These are phyloP conservation scores for Exobasidium rhododendri DNA, from an alignment of 1,284 basidiomycete species.

Conservation along the genomic window DNA sequence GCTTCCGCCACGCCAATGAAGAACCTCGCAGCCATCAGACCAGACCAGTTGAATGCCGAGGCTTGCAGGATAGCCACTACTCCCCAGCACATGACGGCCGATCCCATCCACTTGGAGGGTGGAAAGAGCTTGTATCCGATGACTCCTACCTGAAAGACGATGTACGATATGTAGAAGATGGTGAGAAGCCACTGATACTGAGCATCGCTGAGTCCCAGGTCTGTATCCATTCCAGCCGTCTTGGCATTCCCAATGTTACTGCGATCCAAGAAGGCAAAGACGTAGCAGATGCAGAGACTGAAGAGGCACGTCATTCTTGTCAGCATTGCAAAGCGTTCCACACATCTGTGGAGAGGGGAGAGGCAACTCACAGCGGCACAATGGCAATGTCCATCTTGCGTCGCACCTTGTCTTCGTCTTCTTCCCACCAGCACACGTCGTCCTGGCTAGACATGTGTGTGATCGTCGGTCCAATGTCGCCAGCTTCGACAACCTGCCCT, in stretches of 20 bases:
- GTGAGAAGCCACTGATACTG: conserved; percentile 49
- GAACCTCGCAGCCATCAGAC: conserved; percentile 42
- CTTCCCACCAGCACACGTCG: conserved; percentile 34
- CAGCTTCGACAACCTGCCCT: neutral
- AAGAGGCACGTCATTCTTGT: no score
- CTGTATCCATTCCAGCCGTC: conserved; percentile 33
- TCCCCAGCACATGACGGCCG: conserved; percentile 45
- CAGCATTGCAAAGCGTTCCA: no score
- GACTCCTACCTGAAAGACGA: conserved; percentile 38
- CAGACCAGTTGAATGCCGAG: conserved; percentile 31
- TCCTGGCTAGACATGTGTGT: neutral
- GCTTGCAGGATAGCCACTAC: conserved; percentile 35
- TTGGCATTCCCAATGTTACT: conserved; percentile 42
- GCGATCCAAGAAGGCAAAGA: conserved; percentile 29
- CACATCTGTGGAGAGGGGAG: no score
- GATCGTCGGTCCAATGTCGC: no score
- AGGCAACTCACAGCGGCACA: conserved; percentile 16
- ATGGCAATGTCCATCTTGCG: conserved; percentile 36
- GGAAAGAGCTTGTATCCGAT: conserved; percentile 39
- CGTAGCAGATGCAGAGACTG: conserved; percentile 23
- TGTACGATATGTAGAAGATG: conserved; percentile 43
- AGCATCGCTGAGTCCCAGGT: conserved; percentile 28
- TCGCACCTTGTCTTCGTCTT: conserved; percentile 28
- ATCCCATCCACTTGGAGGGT: conserved; percentile 33
- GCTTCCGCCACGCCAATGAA: conserved; percentile 44